Base-by-base conservation (phyloP, 2,329 filamentous ascomycete genomes). In the Botrytis hyacinthi region DNA sequence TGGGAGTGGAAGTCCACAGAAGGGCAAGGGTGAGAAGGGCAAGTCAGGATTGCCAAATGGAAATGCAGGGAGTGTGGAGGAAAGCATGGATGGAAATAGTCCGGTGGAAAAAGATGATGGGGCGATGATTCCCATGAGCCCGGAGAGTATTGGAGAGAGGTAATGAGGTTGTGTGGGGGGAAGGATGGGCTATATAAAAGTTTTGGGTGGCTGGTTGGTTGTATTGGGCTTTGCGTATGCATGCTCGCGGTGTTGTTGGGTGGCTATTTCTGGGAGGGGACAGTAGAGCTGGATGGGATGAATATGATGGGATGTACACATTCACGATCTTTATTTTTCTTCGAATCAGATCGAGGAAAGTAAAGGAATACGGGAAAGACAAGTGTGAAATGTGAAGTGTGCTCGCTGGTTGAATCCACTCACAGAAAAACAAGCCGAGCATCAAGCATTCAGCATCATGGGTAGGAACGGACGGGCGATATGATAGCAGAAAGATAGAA, bases 41-140 rank as follows among this genome's bases (percentile, higher is more conserved):
- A 88, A 87, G 78, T 22, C 20, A 20, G 65, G 70, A 42, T 60
- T 79, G 44, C 72, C 77, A 10, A 79, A 79, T 60, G 77, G 77
- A 18, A 78, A 78, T 54, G 78, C 83, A 44, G 93, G 88, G 90
- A 91, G 86, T 82, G 86, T 84, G 76, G 84, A 83, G 75, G 87
- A 86, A 78, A 91, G 84, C 83, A 87, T 88, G 80, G 86, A 84
- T n/a, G 80, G 77, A 59, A 76, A 75, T 40, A 86, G 85, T 71
- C 84, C 89, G 78, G 91, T 87, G 75, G 89, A 90, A 80, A 91
- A 88, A 73, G 91, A 91, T 77, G 91, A 92, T 80, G 89, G 89
- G 70, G 87, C 86, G 29, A 89, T 90, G 46, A 91, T 91, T 32
- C 94, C 95, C 89, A 94, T 95, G 86, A 96, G 93, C 80, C 93